Conservation (phyloP, 495 filamentous ascomycete genomes). For the Penicillium riverlandense region DNA sequence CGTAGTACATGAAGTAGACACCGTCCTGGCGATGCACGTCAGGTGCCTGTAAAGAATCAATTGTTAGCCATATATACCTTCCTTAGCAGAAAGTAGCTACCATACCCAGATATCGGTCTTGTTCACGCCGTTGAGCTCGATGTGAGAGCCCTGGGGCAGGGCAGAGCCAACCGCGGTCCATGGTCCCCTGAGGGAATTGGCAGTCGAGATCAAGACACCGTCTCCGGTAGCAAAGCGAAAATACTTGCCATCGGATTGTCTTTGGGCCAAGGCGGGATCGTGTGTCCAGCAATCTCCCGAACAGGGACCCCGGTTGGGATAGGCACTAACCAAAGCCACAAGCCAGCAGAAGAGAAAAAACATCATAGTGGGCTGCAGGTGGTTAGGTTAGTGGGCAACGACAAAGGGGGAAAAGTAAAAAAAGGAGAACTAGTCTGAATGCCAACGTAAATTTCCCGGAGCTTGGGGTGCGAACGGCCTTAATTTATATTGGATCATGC, state of each 20-base stretch:
- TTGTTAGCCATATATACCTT: not conserved
- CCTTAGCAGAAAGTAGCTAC: not conserved
- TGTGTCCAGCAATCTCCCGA: slow-evolving; percentile 54
- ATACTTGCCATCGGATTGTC: slow-evolving; percentile 58
- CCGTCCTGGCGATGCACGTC: slow-evolving; percentile 50
- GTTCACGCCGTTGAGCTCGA: slow-evolving; percentile 40
- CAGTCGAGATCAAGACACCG: slow-evolving; percentile 51
- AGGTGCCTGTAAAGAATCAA: slow-evolving; percentile 46
- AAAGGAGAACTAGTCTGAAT: not conserved
- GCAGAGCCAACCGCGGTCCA: slow-evolving; percentile 55
- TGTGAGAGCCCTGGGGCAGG: slow-evolving; percentile 49
- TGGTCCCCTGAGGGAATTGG: slow-evolving; percentile 51
- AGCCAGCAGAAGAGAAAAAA: slow-evolving; percentile 15
- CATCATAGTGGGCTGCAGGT: slow-evolving; percentile 7
- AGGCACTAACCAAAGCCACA: slow-evolving; percentile 26
- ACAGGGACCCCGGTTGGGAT: slow-evolving; percentile 49
- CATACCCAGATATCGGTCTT: slow-evolving; percentile 54
- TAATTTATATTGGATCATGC: too few species aligned
- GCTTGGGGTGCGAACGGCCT: too few species aligned
- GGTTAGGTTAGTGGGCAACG: not conserved
- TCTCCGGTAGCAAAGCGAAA: slow-evolving; percentile 65
- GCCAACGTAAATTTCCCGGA: too few species aligned
- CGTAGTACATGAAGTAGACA: slow-evolving; percentile 68
- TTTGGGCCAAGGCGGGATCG: slow-evolving; percentile 58
- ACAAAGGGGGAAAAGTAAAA: not conserved